Conservation (phyloP, 768 basidiomycete species). For the Royoungia palumana region DNA sequence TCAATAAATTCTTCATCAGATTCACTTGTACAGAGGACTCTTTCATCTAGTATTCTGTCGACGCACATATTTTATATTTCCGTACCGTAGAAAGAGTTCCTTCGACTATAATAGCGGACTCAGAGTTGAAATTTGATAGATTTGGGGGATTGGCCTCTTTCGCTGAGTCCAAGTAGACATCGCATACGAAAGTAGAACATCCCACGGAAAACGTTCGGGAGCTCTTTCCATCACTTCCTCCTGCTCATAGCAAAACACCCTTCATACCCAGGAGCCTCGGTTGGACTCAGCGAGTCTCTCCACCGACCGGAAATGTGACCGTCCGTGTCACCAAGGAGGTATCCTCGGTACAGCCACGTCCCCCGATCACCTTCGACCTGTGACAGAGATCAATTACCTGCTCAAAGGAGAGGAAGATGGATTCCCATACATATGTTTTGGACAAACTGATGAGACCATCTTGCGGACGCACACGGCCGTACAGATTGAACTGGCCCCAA, state of each 20-base stretch:
- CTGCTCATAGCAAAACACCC: constrained; percentile 79
- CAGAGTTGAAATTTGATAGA: too few relatives aligned
- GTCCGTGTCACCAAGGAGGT: constrained; percentile 65
- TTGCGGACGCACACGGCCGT: constrained; percentile 74
- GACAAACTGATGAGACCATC: constrained; percentile 78
- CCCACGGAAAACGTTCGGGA: too few relatives aligned
- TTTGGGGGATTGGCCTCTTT: too few relatives aligned
- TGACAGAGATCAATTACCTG: background rate
- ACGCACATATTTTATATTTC: background rate
- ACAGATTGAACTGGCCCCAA: constrained; percentile 83
- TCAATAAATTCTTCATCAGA: too few relatives aligned
- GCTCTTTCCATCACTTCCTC: constrained; percentile 38
- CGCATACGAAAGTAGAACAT: background rate
- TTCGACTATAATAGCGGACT: background rate
- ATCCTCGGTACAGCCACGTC: constrained; percentile 83
- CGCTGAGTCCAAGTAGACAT: too few relatives aligned
- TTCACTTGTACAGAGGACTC: too few relatives aligned
- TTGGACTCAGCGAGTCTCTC: constrained; percentile 76
- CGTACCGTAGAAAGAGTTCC: constrained; percentile 17
- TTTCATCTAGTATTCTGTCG: too few relatives aligned
- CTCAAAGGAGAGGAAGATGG: background rate
- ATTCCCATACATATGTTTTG: constrained; percentile 74
- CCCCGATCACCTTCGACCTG: constrained; percentile 73
- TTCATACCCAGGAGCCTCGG: constrained; percentile 70
- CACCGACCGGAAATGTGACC: constrained; percentile 81